Percentiles rank a stretch among this genome's conserved stretches.
Conservation (phyloP, 495 filamentous ascomycete genomes). For the Mycothermus thermophilus region DNA sequence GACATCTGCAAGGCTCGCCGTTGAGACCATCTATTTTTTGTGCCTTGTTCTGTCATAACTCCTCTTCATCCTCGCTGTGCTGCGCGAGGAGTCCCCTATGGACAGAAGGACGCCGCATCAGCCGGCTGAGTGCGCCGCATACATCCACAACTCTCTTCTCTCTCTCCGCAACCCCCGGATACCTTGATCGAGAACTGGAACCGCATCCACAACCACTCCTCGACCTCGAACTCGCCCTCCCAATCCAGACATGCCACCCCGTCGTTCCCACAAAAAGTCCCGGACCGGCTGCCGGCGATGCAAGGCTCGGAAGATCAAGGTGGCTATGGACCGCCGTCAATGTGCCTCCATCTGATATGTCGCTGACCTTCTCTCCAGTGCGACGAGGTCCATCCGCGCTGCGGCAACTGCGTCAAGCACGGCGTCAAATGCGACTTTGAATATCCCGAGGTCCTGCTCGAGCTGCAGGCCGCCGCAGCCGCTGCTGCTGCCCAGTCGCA, state of each 20-base stretch:
- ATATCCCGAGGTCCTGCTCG: conserved; percentile 26
- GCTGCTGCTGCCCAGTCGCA: conserved; percentile 8
- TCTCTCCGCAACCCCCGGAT: too few relatives aligned
- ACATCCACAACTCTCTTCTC: too few relatives aligned
- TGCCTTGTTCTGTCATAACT: too few relatives aligned
- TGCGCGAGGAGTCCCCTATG: too few relatives aligned
- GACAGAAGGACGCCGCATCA: too few relatives aligned
- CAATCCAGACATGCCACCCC: conserved; percentile 43
- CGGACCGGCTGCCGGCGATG: conserved; percentile 46
- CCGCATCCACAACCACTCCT: too few relatives aligned
- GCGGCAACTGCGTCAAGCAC: conserved; percentile 50
- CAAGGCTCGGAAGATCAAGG: conserved; percentile 51
- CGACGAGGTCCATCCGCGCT: conserved; percentile 48
- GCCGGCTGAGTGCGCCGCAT: too few relatives aligned
- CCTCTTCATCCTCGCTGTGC: too few relatives aligned
- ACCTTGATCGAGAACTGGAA: too few relatives aligned
- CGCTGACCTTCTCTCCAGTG: conserved; percentile 28
- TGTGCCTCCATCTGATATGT: neutral
- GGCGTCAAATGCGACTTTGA: conserved; percentile 51
- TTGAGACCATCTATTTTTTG: too few relatives aligned
- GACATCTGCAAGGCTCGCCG: too few relatives aligned
- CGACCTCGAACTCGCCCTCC: too few relatives aligned
- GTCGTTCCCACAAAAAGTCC: conserved; percentile 51
- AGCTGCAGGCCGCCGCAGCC: conserved; percentile 15
- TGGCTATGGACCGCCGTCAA: conserved; percentile 9